Base-by-base conservation (phyloP, 495 filamentous ascomycete genomes). In the Neurospora sp. region DNA sequence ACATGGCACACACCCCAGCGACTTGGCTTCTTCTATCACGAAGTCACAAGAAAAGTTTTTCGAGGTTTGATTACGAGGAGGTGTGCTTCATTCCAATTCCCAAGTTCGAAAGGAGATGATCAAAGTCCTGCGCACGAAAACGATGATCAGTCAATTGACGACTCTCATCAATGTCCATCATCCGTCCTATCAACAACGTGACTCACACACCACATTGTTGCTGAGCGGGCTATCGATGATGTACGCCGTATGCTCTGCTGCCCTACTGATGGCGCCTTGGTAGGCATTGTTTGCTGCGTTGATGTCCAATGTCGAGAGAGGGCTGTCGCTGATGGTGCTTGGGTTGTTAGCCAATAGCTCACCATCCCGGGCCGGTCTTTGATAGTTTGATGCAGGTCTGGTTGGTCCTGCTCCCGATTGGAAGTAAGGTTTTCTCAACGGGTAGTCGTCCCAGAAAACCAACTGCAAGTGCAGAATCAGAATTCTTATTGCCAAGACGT, bases 261-360 rank as follows among this genome's bases (percentile, higher is more conserved):
- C 81, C 81, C 77, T 83, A 80, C 27, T 66, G 27, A 76, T 81
- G 75, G 73, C 69, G 77, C 69, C 39, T 62, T 74, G 69, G 75
- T 74, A 31, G 72, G 71, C 66, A 73, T 76, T 74, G 72, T 76
- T 77, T 79, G 77, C 79, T 84, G 83, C 83, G 82, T 80, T 84
- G 83, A 84, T 84, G 83, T 84, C 83, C 83, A 84, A 84, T 81
- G 75, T 82, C 73, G 54, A 66, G 54, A 79, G 76, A 77, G 75
- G 79, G 76, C 78, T 81, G 78, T 80, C 77, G 54, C 23, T 16
- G 54, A 66, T 71, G 72, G 75, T 74, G 40, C 73, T 73, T 76
- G 73, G 73, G 75, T 74, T 78, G 78, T 69, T 81, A 80, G 81
- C 78, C 83, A 84, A 83, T 83, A 76, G 73, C 74, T 73, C 77